Base-by-base conservation (phyloP, 2,329 filamentous ascomycete genomes). In the Alternaria brassicicola region DNA sequence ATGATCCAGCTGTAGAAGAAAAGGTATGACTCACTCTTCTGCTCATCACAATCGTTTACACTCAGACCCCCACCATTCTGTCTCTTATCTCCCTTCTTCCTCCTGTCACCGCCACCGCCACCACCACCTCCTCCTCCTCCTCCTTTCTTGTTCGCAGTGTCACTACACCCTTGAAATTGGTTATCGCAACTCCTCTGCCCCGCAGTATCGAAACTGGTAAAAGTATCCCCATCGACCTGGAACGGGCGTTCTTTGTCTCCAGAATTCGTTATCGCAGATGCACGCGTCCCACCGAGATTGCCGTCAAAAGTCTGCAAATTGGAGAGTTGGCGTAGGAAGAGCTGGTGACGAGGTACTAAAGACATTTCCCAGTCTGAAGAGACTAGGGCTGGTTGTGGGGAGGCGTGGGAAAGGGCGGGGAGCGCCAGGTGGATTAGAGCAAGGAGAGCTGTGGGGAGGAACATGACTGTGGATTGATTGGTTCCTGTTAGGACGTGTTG, bases 181-280 rank as follows among this genome's bases (percentile, higher is more conserved):
- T 86, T 83, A 61, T 87, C 83, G 68, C 88, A 90, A 25, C 85
- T 84, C 45, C 88, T 80, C 76, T 88, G 83, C 35, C 82, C 79
- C 17, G 88, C 88, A 1, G 81, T 81, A 6, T 74, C 76, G 65
- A 84, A 79, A 68, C 83, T 83, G 21, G 83, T 81, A 71, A 90
- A 89, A 7, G 69, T 74, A 23, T 69, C 59, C 4, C 71, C 72
- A 1, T 69, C 71, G 3, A 77, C 75, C 3, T 45, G 30, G 42
- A 76, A 77, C 7, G 73, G 73, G 0, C 74, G 25, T 81, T 87
- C 78, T 79, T 79, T 62, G 38, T 85, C 76, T 21, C 84, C 83
- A 5, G 80, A 79, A 63, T 84, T 73, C 9, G 74, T 78, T 17
- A 79, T 76, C 26, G 87, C 79, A 6, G 84, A 81, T 4, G 85